These are phyloP conservation scores for Ophiostoma piceae DNA, from an alignment of 2,329 filamentous ascomycete genomes.

Conservation along the genomic window DNA sequence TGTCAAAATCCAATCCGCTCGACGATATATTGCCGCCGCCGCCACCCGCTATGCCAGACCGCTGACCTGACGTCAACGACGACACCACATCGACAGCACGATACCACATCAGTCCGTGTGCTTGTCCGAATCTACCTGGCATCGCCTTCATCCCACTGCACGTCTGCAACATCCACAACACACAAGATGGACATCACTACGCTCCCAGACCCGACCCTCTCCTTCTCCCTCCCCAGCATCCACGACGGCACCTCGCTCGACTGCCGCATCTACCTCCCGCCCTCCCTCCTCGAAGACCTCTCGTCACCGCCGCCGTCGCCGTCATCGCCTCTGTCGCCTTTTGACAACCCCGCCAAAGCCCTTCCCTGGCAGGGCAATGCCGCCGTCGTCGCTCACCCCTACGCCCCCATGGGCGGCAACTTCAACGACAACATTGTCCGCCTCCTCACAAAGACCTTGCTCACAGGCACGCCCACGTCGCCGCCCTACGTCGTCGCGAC, in stretches of 20 bases:
- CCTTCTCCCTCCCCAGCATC: constrained; percentile 77
- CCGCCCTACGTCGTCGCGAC: constrained; percentile 66
- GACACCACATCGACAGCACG: not conserved
- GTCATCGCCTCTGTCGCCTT: not conserved
- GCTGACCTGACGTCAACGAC: not conserved
- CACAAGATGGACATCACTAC: not conserved
- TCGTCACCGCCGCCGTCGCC: constrained; percentile 27
- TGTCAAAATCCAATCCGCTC: not conserved
- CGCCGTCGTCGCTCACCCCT: constrained; percentile 79
- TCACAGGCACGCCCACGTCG: constrained; percentile 39
- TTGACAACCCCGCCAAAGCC: constrained; percentile 24
- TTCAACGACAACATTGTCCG: constrained; percentile 78
- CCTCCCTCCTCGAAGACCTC: constrained; percentile 37
- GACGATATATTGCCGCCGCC: not conserved
- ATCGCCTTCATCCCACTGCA: not conserved
- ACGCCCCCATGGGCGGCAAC: constrained; percentile 78
- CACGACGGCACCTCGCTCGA: constrained; percentile 71
- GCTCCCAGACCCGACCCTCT: constrained; percentile 47
- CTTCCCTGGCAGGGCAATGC: constrained; percentile 46
- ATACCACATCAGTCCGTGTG: not conserved
- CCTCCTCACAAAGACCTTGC: constrained; percentile 57
- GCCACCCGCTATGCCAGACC: constrained; percentile 4
- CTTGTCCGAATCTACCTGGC: not conserved
- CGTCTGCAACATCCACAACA: not conserved
- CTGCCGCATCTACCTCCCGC: constrained; percentile 76